Base-by-base conservation (phyloP, 148 eudicot genomes). In the Fallopia convolvulus region DNA sequence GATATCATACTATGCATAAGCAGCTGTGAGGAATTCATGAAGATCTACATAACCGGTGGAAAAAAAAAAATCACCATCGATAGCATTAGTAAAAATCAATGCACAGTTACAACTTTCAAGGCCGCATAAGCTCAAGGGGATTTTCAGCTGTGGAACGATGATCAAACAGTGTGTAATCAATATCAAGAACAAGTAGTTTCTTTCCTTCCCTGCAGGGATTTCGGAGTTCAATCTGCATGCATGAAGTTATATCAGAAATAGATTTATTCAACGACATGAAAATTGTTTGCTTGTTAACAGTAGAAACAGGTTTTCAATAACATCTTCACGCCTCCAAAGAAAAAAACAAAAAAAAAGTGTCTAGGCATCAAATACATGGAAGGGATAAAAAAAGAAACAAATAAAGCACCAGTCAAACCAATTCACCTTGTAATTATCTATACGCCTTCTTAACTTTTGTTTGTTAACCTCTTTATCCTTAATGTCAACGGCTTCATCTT, bases 141-240 rank as follows among this genome's bases (percentile, higher is more conserved):
- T 91, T 90, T 82, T 92, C 99, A 21, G 99, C 99, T 5, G 97
- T 32, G 36, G 99, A 95, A 58, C 97, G 99, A 74, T 95, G 99
- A 87, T 95, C 99, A 84, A 95, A 95, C 11, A 95, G 83, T 56
- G 99, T 92, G 80, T 95, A 95, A 79, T 95, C 99, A 78, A 95
- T 95, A 80, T 95, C 99, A 82, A 95, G 84, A 73, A 95, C 99
- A 79, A 95, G 94, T 74, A 95, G 87, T 82, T 95, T 95, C 83
- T 95, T 95, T 52, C 97, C 99, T 83, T 88, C 60, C 41, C 99
- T 94, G 74, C 99, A 95, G 39, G 99, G 97, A 83, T 89, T 95
- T 74, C 87, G 88, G 21, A 91, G 83, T 82, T 86, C 86, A 80
- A 95, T 91, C 99, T 95, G 81, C 73, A 81, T 71, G 33, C 9